Percentiles rank a stretch among this genome's conserved stretches.
phyloP scores from a whole-genome alignment of 805 yeast genomes.

The Kodamaea kaohsiungensis region DNA sequence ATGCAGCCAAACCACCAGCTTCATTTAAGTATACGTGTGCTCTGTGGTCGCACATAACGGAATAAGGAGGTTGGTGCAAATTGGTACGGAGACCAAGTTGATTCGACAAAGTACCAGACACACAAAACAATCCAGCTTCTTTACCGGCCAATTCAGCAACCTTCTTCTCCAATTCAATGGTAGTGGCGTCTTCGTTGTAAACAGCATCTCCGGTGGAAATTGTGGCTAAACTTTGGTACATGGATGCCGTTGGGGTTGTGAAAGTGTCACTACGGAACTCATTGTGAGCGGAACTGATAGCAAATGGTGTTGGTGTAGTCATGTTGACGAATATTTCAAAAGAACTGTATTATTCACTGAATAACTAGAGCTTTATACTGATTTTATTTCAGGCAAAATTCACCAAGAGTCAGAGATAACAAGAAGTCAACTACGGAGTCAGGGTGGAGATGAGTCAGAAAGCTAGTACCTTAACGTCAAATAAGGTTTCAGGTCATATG shows the following conservation, averaged over 20 bases:
- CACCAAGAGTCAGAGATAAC: too few species aligned
- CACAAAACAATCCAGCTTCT: conserved; percentile 42
- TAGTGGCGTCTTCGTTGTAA: conserved; percentile 40
- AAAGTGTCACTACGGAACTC: conserved; percentile 73
- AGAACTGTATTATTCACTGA: not conserved
- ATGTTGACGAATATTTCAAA: not conserved
- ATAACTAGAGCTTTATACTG: too few species aligned
- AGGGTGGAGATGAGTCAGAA: too few species aligned
- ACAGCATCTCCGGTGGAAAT: conserved; percentile 45
- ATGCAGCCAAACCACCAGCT: conserved; percentile 45
- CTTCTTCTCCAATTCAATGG: conserved; percentile 33
- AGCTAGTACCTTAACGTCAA: too few species aligned
- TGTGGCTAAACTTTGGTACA: conserved; percentile 42
- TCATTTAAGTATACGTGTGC: conserved; percentile 40
- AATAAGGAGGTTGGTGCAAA: conserved; percentile 44
- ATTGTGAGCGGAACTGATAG: conserved; percentile 30
- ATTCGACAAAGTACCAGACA: conserved; percentile 44
- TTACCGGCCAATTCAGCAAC: conserved; percentile 40
- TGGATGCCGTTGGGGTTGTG: conserved; percentile 69
- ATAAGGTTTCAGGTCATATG: too few species aligned
- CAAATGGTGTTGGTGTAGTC: conserved; percentile 3
- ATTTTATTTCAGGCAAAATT: too few species aligned
- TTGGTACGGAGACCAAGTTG: conserved; percentile 41
- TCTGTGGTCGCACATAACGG: conserved; percentile 39
- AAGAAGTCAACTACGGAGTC: too few species aligned